phyloP scores from a whole-genome alignment of 306 rosid genomes.

The Acacia melanoxylon region DNA sequence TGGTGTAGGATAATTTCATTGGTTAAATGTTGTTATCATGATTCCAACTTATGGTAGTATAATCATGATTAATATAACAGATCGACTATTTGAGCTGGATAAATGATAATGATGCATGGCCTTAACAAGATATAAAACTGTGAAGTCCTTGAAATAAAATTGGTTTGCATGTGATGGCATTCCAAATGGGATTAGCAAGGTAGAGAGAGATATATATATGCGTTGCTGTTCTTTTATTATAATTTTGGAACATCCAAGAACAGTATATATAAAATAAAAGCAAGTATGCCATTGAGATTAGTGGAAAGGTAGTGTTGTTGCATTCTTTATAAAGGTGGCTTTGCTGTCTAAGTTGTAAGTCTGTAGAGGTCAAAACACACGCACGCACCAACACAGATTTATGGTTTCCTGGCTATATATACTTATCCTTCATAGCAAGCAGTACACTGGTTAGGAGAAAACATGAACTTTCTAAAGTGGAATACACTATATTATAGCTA shows the following conservation, averaged over 20 bases:
- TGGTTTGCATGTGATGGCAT: not conserved
- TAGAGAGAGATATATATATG: not conserved
- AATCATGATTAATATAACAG: not conserved
- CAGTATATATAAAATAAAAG: not conserved
- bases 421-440: not conserved
- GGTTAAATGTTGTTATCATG: too few species aligned
- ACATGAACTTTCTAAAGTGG: not conserved
- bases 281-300: not conserved
- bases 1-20: too few species aligned
- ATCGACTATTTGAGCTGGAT: conserved; percentile 4
- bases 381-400: not conserved
- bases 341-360: conserved; percentile 7
- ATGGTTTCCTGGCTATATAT: not conserved
- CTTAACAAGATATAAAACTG: not conserved
- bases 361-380: not conserved
- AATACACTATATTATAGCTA: not conserved
- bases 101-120: not conserved
- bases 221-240: not conserved
- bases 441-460: not conserved
- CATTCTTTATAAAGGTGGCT: not conserved
- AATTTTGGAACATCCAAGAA: not conserved
- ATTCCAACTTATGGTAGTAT: not conserved
- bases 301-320: not conserved
- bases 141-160: not conserved
- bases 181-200: not conserved